These are phyloP conservation scores for Fomitopsis betulina DNA, from an alignment of 1,284 basidiomycete genomes.

Conservation along the genomic window DNA sequence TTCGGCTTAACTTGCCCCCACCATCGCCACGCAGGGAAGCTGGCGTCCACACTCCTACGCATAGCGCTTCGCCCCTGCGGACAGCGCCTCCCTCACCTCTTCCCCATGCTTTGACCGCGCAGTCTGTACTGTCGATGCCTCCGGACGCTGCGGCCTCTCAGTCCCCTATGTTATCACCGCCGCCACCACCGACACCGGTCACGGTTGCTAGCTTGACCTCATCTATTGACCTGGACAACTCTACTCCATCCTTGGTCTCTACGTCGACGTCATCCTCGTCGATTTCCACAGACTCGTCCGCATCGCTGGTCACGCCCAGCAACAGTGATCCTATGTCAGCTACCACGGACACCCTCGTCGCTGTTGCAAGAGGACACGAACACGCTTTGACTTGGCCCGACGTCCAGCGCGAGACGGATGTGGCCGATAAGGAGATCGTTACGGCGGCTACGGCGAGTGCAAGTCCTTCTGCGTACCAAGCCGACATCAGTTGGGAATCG, in stretches of 20 bases:
- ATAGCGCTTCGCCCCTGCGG: slow-evolving; percentile 7
- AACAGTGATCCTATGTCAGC: neutral
- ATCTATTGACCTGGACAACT: slow-evolving; percentile 1
- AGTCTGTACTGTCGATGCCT: neutral
- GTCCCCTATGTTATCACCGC: neutral
- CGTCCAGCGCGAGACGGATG: neutral
- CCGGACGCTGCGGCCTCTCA: neutral
- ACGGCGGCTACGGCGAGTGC: neutral
- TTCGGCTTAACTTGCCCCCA: neutral
- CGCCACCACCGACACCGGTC: slow-evolving; percentile 14
- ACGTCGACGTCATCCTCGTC: slow-evolving; percentile 20
- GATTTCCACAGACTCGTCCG: slow-evolving; percentile 8
- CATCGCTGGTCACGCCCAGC: neutral
- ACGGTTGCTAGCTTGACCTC: slow-evolving; percentile 14
- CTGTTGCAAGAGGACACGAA: neutral
- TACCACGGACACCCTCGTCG: neutral
- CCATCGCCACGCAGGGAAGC: slow-evolving; percentile 1
- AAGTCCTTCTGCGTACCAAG: neutral
- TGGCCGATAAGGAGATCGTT: neutral
- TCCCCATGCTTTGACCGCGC: neutral
- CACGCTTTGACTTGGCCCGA: neutral
- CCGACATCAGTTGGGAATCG: neutral
- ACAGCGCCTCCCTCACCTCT: neutral
- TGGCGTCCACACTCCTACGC: neutral
- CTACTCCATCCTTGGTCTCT: slow-evolving; percentile 9